Evolutionary conservation across 768 basidiomycete species (phyloP).

Genomic region (Neoboletus brunneissimus): DNA sequence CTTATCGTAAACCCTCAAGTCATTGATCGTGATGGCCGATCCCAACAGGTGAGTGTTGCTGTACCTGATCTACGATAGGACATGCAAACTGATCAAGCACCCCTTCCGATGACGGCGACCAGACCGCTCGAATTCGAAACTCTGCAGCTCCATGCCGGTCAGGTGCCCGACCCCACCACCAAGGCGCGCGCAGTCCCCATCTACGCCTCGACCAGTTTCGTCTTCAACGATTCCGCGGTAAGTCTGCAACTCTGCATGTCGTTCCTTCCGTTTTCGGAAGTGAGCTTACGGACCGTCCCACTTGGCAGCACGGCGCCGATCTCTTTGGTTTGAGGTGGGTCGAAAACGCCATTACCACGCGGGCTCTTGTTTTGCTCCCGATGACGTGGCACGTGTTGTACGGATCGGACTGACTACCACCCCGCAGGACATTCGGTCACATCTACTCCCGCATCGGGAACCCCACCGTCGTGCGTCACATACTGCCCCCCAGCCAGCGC

Average conservation of each 20-base stretch:
- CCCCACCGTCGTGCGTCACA: slow-evolving; percentile 48
- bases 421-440: slow-evolving; percentile 41
- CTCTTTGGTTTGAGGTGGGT: slow-evolving; percentile 46
- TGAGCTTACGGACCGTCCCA: background rate
- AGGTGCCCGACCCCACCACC: slow-evolving; percentile 48
- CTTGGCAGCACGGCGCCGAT: slow-evolving; percentile 48
- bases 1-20: too few relatives aligned
- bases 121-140: slow-evolving; percentile 58
- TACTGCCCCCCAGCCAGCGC: background rate
- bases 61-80: background rate
- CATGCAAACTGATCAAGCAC: background rate
- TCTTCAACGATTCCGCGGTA: slow-evolving; percentile 54
- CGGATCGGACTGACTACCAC: background rate
- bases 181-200: slow-evolving; percentile 65
- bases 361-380: background rate
- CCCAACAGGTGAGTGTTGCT: slow-evolving; percentile 18
- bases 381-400: background rate
- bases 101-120: background rate
- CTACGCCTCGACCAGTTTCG: slow-evolving; percentile 54
- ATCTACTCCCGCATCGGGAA: slow-evolving; percentile 56
- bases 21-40: slow-evolving; percentile 19
- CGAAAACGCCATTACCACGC: background rate
- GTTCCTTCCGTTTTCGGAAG: background rate
- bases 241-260: slow-evolving; percentile 7
- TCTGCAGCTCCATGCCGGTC: slow-evolving; percentile 61